These are phyloP conservation scores for Magnusiomyces ingens DNA, from an alignment of 1,139 yeast species.

Conservation along the genomic window DNA sequence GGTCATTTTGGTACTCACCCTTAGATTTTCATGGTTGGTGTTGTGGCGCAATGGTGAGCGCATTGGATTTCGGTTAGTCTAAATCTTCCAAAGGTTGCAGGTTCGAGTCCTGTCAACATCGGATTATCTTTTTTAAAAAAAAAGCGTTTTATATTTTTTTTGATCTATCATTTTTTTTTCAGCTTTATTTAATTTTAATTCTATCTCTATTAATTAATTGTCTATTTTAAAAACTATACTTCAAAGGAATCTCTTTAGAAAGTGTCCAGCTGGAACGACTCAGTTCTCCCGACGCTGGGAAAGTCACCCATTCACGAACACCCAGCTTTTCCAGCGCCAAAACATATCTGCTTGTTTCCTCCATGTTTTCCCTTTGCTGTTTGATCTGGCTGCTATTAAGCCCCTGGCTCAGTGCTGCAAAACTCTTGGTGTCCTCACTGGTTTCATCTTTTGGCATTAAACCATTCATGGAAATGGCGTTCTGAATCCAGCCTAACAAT, in stretches of 20 bases:
- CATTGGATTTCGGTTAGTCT: constrained; percentile 11
- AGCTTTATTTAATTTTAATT: not conserved
- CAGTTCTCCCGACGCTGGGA: not conserved
- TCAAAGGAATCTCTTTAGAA: not conserved
- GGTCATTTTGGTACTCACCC: too few species aligned
- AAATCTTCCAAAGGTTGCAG: constrained; percentile 35
- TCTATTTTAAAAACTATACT: not conserved
- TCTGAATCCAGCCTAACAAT: constrained; percentile 37
- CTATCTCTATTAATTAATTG: not conserved
- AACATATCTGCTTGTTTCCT: not conserved
- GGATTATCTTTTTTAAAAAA: constrained; percentile 5
- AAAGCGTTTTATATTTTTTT: not conserved
- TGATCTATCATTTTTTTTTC: not conserved
- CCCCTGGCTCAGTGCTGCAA: not conserved
- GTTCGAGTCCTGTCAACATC: constrained; percentile 32
- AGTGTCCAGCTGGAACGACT: not conserved
- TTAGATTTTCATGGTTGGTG: constrained; percentile 1
- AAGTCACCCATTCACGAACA: constrained; percentile 2
- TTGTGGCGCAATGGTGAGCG: constrained; percentile 14
- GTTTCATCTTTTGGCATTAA: not conserved
- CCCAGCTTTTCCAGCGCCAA: constrained; percentile 4
- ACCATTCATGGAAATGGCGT: not conserved
- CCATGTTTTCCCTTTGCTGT: not conserved
- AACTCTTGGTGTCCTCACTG: not conserved
- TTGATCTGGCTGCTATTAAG: not conserved